Evolutionary conservation across 176 grass and related monocot species (phyloP).

Genomic region (Typha latifolia): DNA sequence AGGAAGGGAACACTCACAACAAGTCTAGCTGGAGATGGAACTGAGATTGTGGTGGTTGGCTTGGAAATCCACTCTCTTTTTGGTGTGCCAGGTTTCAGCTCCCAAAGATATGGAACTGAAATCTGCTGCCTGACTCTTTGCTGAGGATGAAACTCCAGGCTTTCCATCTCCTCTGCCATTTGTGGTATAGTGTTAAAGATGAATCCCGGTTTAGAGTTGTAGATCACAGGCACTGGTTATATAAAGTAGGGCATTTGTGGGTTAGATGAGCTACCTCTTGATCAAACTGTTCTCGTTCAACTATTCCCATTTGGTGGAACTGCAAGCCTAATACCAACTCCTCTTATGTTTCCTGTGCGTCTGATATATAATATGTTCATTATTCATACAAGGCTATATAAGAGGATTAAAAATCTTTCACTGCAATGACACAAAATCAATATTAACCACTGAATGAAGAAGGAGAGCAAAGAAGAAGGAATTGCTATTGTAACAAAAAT

Average conservation of each 20-base stretch:
- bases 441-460: background rate
- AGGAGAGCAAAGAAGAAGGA: background rate
- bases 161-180: constrained; percentile 44
- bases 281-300: constrained; percentile 73
- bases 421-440: too few species aligned
- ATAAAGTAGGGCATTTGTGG: constrained; percentile 31
- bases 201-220: constrained; percentile 14
- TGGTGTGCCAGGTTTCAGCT: constrained; percentile 48
- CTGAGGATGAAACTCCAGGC: constrained; percentile 42
- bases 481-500: constrained; percentile 14
- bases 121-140: constrained; percentile 60
- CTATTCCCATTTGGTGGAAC: constrained; percentile 31
- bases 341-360: background rate
- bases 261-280: constrained; percentile 42
- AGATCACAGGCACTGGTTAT: background rate
- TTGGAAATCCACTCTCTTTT: constrained; percentile 60
- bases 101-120: constrained; percentile 75
- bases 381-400: background rate
- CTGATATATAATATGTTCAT: background rate
- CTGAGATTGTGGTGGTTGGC: constrained; percentile 26
- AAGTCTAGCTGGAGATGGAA: constrained; percentile 46
- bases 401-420: background rate
- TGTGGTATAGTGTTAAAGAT: constrained; percentile 8
- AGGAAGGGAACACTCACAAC: constrained; percentile 80
- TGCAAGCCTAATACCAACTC: background rate